These are phyloP conservation scores for Citrus unshiu DNA, from an alignment of 345 rosid species.

Conservation along the genomic window DNA sequence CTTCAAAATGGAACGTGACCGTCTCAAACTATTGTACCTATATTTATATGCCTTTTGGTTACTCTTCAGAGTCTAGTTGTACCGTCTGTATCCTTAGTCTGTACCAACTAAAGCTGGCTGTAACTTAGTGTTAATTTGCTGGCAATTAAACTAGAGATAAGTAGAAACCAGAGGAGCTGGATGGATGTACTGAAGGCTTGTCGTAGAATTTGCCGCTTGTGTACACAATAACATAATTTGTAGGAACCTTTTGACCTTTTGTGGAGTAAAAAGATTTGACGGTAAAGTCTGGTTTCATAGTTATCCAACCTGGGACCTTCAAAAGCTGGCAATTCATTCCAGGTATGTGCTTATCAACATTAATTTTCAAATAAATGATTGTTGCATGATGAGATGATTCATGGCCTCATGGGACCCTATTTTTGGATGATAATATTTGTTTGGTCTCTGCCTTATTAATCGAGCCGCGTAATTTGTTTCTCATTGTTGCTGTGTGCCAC, in stretches of 20 bases:
- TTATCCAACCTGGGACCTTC: background rate
- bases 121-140: constrained; percentile 20
- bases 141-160: constrained; percentile 17
- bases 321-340: background rate
- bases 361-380: background rate
- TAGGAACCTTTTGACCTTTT: constrained; percentile 19
- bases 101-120: constrained; percentile 22
- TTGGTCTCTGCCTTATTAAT: background rate
- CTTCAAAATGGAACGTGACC: constrained; percentile 3
- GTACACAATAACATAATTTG: constrained; percentile 21
- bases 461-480: background rate
- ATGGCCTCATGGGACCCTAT: background rate
- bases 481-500: background rate
- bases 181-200: constrained; percentile 11
- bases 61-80: constrained; percentile 1
- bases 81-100: constrained; percentile 13
- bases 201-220: constrained; percentile 12
- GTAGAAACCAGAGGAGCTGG: constrained; percentile 16
- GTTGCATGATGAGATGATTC: background rate
- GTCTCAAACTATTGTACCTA: constrained; percentile 13
- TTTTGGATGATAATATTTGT: background rate
- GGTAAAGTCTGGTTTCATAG: background rate
- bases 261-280: background rate
- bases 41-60: background rate
- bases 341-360: background rate